A percentile compares a stretch with the other conserved stretches of the same genome.
Evolutionary conservation across 345 rosid genomes (phyloP).

Genomic region (Gossypium ekmanianum): DNA sequence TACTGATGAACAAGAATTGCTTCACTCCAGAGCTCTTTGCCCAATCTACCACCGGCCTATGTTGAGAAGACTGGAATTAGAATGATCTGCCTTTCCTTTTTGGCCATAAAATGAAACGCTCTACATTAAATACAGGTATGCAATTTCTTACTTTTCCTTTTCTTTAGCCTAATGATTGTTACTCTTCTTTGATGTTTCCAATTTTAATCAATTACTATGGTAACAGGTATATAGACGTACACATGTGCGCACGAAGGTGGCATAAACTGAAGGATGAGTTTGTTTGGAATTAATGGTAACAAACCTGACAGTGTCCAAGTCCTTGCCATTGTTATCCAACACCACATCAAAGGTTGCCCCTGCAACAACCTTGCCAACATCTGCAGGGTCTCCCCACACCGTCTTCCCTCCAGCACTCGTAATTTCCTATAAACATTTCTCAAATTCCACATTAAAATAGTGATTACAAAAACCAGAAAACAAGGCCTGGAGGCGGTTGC

Average conservation of each 20-base stretch:
- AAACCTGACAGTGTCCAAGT: constrained; percentile 73
- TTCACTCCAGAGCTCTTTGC: constrained; percentile 77
- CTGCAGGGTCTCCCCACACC: constrained; percentile 84
- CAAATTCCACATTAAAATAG: background rate
- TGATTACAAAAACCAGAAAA: background rate
- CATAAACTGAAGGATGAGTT: background rate
- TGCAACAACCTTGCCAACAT: constrained; percentile 59
- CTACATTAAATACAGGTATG: background rate
- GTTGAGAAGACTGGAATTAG: background rate
- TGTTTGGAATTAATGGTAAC: constrained; percentile 15
- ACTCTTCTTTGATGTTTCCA: too few relatives aligned
- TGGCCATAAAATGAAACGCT: background rate
- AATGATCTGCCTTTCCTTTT: background rate
- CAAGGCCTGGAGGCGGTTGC: too few relatives aligned
- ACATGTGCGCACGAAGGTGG: too few relatives aligned
- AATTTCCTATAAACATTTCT: constrained; percentile 55
- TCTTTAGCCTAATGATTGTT: too few relatives aligned
- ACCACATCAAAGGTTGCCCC: constrained; percentile 77
- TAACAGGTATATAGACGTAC: too few relatives aligned
- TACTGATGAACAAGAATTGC: constrained; percentile 86
- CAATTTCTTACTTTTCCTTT: background rate
- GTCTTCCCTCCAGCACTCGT: constrained; percentile 81
- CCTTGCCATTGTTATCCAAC: constrained; percentile 93
- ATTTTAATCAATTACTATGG: too few relatives aligned
- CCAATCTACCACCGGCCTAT: constrained; percentile 85